Base-by-base conservation (phyloP, 306 rosid genomes). In the Castanea mollissima region DNA sequence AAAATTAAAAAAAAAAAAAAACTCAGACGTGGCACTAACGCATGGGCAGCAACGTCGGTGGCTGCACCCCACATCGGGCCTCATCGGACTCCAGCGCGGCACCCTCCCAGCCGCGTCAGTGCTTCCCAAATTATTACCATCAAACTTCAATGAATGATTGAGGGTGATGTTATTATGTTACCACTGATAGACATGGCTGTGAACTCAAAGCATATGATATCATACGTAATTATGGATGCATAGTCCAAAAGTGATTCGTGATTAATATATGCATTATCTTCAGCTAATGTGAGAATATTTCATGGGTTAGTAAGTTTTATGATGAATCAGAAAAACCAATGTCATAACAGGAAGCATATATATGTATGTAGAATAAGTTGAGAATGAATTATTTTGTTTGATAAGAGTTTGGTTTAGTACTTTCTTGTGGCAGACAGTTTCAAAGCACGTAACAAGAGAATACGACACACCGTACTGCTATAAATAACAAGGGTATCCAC, bases 391-490 rank as follows among this genome's bases (percentile, higher is more conserved):
- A 67, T 67, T 67, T 10, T 67, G 46, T 67, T 32, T 11, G 25
- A 67, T 19, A 14, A 51, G 25, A 49, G 59, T 12, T 71, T 71
- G 3, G 6, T 62, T 58, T 44, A n/a, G 58, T 83, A 52, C 82
- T 76, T 70, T 75, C 71, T 70, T 76, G 84, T 78, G 58, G 55
- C 81, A 74, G 75, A 74, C 77, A 74, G 81, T 83, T 74, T 69
- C 38, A 67, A 72, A 70, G 68, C 56, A 51, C 65, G 27, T 56
- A 78, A 52, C 20, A 74, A 74, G 74, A 74, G 74, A 63, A 78
- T 76, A 86, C 85, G 78, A 86, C 49, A 77, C 46, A 25, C 21
- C 1, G 65, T 31, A 72, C 78, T 16, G 18, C 56, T 19, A 31
- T 31, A 65, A 46, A 57, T 51, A 55, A 58, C 79, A 55, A 77